Evolutionary conservation across 352 stramenopile genomes (phyloP), one percentile per base, ranked within the genome.

Genomic region (Phytophthora crassamura): DNA sequence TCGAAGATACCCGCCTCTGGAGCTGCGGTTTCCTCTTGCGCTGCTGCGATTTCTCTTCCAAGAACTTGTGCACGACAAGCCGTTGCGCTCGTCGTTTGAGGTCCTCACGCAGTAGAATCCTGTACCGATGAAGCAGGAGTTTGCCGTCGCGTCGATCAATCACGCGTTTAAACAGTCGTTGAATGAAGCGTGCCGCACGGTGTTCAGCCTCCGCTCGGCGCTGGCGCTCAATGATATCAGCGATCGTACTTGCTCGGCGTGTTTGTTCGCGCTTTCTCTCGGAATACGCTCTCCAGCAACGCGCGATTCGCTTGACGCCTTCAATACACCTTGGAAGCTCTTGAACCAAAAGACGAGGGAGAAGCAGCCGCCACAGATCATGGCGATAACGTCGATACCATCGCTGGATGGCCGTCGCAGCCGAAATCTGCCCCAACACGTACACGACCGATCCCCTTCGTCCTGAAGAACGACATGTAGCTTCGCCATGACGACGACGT

Each of bases 31-130:
- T 74, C 40, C 62, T 77, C n/a, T 35, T 49, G n/a, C 69, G 76
- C 12, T 68, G 59, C n/a, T 76, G 53, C 32, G 64, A 59, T 48
- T 76, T 66, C 42, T 88, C 79, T 30, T 74, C 47, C 25, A 90
- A 55, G 15, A 69, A 89, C 8, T 61, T 63, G 66, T 89, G 82
- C 34, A 90, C 82, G 25, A 90, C 56, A n/a, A 50, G 39, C 2
- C 82, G 77, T 52, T 90, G 79, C 38, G 83, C 60, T 35, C 71
- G 69, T 46, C 74, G 67, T n/a, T 68, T 75, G 6, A 89, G 42
- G n/a, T 90, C 75, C 18, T 72, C 59, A 4, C 74, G 73, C 60
- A 81, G 68, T 14, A 89, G 16, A 7, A 89, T 69, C 46, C 67
- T 72, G 58, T 89, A 89, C 15, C 53, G 40, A 40, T 76, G 67